phyloP scores from a whole-genome alignment of 78 protist genomes.

The Dictyostelium citrinum region DNA sequence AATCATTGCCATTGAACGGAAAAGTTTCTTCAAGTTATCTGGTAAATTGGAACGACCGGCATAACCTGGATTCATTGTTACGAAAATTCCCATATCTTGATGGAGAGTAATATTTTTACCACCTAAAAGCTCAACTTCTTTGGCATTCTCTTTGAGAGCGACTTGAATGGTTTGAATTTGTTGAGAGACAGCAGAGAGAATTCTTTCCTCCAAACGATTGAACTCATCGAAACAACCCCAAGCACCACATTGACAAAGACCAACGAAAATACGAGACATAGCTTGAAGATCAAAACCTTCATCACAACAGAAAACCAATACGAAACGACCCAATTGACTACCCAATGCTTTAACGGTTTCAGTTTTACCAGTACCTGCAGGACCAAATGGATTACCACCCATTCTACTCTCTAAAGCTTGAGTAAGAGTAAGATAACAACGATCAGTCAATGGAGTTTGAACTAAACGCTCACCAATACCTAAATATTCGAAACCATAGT shows the following conservation, averaged over 20 bases:
- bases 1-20: slow-evolving; percentile 95
- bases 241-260: slow-evolving; percentile 98
- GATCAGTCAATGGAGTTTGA: slow-evolving; percentile 95
- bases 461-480: slow-evolving; percentile 98
- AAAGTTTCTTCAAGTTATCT: slow-evolving; percentile 98
- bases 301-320: slow-evolving; percentile 98
- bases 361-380: slow-evolving; percentile 99
- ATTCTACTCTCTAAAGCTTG: slow-evolving; percentile 94
- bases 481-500: slow-evolving; percentile 97
- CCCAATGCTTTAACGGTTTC: slow-evolving; percentile 98
- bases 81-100: slow-evolving; percentile 95
- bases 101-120: slow-evolving; percentile 79
- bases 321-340: slow-evolving; percentile 91
- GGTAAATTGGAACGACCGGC: slow-evolving; percentile 99
- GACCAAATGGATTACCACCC: slow-evolving; percentile 99
- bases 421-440: slow-evolving; percentile 90
- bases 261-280: slow-evolving; percentile 98
- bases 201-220: slow-evolving; percentile 99
- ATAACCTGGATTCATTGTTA: slow-evolving; percentile 99
- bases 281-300: slow-evolving; percentile 97
- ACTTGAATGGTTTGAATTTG: slow-evolving; percentile 98
- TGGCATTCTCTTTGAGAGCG: slow-evolving; percentile 79
- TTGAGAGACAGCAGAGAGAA: slow-evolving; percentile 99
- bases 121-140: slow-evolving; percentile 77
- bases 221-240: slow-evolving; percentile 99